Percentiles rank a stretch among this genome's conserved stretches.
phyloP scores from a whole-genome alignment of 1,284 basidiomycete species.

The Ceratobasidium sp. region DNA sequence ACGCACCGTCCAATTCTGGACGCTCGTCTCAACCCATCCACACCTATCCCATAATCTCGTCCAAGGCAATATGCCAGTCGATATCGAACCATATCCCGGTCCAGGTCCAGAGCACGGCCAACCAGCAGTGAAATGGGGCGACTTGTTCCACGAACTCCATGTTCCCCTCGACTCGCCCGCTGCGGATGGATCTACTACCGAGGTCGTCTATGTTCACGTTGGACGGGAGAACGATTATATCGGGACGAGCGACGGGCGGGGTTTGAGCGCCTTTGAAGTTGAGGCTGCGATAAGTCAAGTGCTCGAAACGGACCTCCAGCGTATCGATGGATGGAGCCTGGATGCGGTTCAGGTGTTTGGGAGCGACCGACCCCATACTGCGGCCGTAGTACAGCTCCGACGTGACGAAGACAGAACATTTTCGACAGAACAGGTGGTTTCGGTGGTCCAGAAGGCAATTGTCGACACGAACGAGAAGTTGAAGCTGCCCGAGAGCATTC shows the following conservation, averaged over 20 bases:
- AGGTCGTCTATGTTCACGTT: background rate
- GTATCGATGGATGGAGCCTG: background rate
- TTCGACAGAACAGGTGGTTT: background rate
- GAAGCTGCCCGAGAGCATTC: background rate
- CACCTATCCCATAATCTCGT: background rate
- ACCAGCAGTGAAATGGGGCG: too few relatives aligned
- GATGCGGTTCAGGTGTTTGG: slow-evolving; percentile 14
- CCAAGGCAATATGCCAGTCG: background rate
- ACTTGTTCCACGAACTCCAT: too few relatives aligned
- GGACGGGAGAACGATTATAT: slow-evolving; percentile 16
- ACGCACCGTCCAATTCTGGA: slow-evolving; percentile 19
- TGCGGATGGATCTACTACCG: background rate
- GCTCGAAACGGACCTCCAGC: background rate
- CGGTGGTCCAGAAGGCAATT: background rate
- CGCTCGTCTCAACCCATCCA: slow-evolving; percentile 28
- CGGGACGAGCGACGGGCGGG: background rate
- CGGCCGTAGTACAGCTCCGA: slow-evolving; percentile 1
- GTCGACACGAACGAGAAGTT: background rate
- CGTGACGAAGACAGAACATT: background rate
- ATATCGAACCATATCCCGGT: slow-evolving; percentile 22
- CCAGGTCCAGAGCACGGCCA: background rate
- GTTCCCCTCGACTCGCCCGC: background rate
- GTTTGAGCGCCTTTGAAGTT: background rate
- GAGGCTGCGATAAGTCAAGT: background rate
- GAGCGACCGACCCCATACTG: background rate